phyloP scores from a whole-genome alignment of 768 basidiomycete species.

The Lactarius sanguifluus region DNA sequence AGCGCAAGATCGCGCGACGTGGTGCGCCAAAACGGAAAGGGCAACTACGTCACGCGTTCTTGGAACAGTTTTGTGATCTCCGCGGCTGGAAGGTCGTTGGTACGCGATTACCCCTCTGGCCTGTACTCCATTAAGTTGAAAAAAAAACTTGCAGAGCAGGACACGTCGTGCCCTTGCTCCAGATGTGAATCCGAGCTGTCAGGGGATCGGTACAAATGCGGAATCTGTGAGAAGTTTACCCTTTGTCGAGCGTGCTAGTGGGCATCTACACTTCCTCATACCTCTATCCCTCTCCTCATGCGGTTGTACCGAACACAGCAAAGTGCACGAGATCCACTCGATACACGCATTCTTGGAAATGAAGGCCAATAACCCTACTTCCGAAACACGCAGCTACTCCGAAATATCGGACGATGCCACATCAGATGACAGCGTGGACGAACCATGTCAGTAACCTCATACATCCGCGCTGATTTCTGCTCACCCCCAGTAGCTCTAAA shows the following conservation, averaged over 20 bases:
- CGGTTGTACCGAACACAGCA: slow-evolving; percentile 43
- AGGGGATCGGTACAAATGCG: slow-evolving; percentile 80
- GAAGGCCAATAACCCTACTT: slow-evolving; percentile 55
- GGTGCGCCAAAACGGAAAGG: slow-evolving; percentile 72
- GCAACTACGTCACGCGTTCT: slow-evolving; percentile 77
- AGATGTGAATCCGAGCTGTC: slow-evolving; percentile 66
- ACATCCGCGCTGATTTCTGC: slow-evolving; percentile 7
- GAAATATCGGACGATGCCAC: slow-evolving; percentile 35
- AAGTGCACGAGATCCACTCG: slow-evolving; percentile 90
- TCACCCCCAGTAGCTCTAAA: slow-evolving; percentile 19
- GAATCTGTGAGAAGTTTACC: slow-evolving; percentile 74
- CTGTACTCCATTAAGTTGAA: slow-evolving; percentile 3
- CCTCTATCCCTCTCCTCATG: slow-evolving; percentile 9
- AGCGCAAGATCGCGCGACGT: slow-evolving; percentile 54
- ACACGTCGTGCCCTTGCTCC: slow-evolving; percentile 66
- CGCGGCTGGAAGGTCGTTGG: slow-evolving; percentile 87
- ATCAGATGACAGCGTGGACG: slow-evolving; percentile 17
- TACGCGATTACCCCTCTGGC: slow-evolving; percentile 40
- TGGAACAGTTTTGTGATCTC: slow-evolving; percentile 83
- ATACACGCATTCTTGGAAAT: slow-evolving; percentile 81
- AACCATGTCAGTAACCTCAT: slow-evolving; percentile 19
- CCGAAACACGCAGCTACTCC: slow-evolving; percentile 42
- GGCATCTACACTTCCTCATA: slow-evolving; percentile 23
- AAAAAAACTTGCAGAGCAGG: slow-evolving; percentile 54
- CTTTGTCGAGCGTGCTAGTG: slow-evolving; percentile 85